Evolutionary conservation across 768 basidiomycete genomes (phyloP).

Genomic region (Rhodotorula diobovata): DNA sequence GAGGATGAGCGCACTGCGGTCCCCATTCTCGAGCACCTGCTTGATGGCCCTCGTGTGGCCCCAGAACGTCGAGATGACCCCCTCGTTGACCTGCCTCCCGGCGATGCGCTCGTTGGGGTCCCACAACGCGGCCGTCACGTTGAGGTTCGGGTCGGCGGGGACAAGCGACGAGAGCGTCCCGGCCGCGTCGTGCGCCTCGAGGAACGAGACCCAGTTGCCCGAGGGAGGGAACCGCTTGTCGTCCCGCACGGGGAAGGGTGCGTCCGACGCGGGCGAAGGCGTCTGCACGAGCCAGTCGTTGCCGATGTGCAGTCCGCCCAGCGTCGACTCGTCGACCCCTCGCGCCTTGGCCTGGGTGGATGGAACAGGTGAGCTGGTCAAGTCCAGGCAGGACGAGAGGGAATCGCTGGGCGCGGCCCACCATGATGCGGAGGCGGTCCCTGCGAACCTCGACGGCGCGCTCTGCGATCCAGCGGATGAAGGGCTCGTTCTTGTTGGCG

Average conservation of each 20-base stretch:
- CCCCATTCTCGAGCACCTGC: constrained; percentile 36
- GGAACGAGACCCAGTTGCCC: constrained; percentile 39
- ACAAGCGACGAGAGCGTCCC: constrained; percentile 17
- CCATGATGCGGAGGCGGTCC: constrained; percentile 28
- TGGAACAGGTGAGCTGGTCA: not conserved
- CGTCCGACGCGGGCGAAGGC: not conserved
- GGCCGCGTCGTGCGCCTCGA: constrained; percentile 32
- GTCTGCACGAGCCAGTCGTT: constrained; percentile 37
- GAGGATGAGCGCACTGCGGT: constrained; percentile 39
- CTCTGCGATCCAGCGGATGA: constrained; percentile 44
- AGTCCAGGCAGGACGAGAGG: not conserved
- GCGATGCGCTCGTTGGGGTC: constrained; percentile 37
- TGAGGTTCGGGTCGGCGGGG: constrained; percentile 23
- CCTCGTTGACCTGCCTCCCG: constrained; percentile 40
- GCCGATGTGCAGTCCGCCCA: constrained; percentile 36
- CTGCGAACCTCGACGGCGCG: constrained; percentile 33
- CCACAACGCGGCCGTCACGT: constrained; percentile 34
- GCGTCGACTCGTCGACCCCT: not conserved
- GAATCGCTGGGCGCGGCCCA: not conserved
- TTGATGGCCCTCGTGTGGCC: constrained; percentile 42
- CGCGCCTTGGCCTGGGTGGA: constrained; percentile 11
- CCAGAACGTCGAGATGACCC: constrained; percentile 42
- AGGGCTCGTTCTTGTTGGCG: constrained; percentile 33
- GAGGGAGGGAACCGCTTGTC: not conserved
- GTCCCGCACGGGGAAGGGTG: constrained; percentile 16